These are phyloP conservation scores for Globisporangium takayamanum DNA, from an alignment of 352 stramenopile genomes.

Conservation along the genomic window DNA sequence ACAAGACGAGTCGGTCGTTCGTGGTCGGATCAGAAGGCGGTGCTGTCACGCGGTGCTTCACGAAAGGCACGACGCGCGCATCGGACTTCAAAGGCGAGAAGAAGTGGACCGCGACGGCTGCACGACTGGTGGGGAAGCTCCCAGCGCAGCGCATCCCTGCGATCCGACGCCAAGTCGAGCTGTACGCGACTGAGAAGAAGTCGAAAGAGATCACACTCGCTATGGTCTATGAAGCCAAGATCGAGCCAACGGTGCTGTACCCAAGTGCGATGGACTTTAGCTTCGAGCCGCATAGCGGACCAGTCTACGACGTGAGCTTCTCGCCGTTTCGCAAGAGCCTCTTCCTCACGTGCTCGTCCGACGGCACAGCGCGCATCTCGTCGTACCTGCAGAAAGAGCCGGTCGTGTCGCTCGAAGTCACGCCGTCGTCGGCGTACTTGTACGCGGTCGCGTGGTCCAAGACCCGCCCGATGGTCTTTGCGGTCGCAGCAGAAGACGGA, in stretches of 20 bases:
- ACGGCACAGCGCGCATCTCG: constrained; percentile 79
- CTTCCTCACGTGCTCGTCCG: constrained; percentile 70
- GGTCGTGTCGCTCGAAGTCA: constrained; percentile 58
- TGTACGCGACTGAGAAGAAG: constrained; percentile 52
- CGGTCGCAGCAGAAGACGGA: constrained; percentile 57
- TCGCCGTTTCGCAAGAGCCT: constrained; percentile 81
- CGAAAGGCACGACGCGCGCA: constrained; percentile 40
- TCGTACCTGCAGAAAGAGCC: constrained; percentile 54
- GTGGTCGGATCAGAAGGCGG: constrained; percentile 74
- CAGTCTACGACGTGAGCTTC: constrained; percentile 75
- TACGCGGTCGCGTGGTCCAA: constrained; percentile 72
- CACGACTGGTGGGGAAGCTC: constrained; percentile 50
- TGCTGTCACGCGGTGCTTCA: constrained; percentile 54
- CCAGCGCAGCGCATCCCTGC: constrained; percentile 32
- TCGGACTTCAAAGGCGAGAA: constrained; percentile 69
- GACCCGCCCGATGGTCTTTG: constrained; percentile 72
- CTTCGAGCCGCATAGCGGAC: constrained; percentile 63
- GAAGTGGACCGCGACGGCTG: constrained; percentile 72
- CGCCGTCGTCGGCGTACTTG: constrained; percentile 58
- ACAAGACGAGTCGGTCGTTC: constrained; percentile 71
- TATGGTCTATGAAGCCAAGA: constrained; percentile 69
- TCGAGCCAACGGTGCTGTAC: constrained; percentile 52
- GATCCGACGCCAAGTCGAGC: constrained; percentile 64
- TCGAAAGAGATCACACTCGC: constrained; percentile 59
- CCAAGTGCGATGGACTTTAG: constrained; percentile 68